Base-by-base conservation (phyloP, 495 filamentous ascomycete genomes). In the Penicillium flavigenum region DNA sequence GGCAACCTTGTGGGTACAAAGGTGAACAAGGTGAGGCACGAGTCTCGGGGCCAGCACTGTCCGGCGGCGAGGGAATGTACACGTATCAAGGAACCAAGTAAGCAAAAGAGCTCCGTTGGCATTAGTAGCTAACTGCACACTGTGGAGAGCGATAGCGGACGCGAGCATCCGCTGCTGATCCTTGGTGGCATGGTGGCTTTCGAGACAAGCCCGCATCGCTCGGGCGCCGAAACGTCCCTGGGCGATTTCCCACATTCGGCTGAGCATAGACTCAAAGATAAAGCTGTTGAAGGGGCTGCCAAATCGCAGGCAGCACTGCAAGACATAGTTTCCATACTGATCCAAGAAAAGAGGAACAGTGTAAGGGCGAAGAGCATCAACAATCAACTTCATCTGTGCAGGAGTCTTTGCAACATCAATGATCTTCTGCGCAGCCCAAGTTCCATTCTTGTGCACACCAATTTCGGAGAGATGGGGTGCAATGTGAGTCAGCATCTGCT, bases 361-460 rank as follows among this genome's bases (percentile, higher is more conserved):
- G 74, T 95, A 96, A 1, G 90, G 86, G 9, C 88, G 85, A 29
- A 98, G 79, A 59, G 87, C 81, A 58, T 96, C 83, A 29, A 95
- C 87, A 62, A 97, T 91, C 70, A 90, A 79, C 34, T 80, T 74
- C 85, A 92, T 93, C 76, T 98, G 91, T 50, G 80, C 79, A 5
- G 89, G 88, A 2, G 87, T 89, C 70, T 92, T 88, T 60, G 90
- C 89, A 19, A 96, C 91, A 71, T 98, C 94, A 61, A 98, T 97
- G 63, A 98, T 98, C 82, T 98, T 98, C 73, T 98, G 94, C 0
- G 92, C 94, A 55, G 94, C 94, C 94, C 94, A 98, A 5, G 94
- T 98, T 42, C 94, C 94, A 63, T 98, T 98, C 80, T 98, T 98
- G 80, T 98, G 94, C 38, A 96, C 86, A 53, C 94, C 94, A 72